Conservation (phyloP, 2,329 filamentous ascomycete genomes). For the Aotearoamyces nothofagi region DNA sequence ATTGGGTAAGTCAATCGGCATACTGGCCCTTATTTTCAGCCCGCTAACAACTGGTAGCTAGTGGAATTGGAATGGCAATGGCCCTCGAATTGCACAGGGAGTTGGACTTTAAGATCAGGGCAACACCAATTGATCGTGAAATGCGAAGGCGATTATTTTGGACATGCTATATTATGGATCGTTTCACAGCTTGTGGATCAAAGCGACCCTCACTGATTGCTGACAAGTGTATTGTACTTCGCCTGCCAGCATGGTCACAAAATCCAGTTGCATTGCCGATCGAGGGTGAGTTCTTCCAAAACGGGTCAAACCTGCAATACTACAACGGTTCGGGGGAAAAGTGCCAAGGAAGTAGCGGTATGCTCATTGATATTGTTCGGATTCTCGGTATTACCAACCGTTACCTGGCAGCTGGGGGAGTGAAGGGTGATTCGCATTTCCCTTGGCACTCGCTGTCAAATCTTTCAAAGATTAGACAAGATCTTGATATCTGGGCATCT, state of each 20-base stretch:
- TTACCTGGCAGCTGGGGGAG: constrained; percentile 71
- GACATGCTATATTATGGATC: constrained; percentile 76
- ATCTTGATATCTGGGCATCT: constrained; percentile 73
- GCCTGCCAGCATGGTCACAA: constrained; percentile 60
- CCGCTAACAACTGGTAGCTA: constrained; percentile 36
- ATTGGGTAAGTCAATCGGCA: constrained; percentile 39
- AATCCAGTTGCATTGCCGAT: constrained; percentile 43
- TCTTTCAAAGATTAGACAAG: constrained; percentile 71
- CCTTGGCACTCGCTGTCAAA: constrained; percentile 82
- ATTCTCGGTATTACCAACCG: constrained; percentile 72
- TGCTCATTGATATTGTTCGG: constrained; percentile 73
- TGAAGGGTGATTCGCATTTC: constrained; percentile 81
- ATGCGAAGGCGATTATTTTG: constrained; percentile 71
- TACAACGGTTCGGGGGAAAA: constrained; percentile 53
- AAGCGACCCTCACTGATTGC: constrained; percentile 67
- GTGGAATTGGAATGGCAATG: constrained; percentile 68
- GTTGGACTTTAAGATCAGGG: constrained; percentile 43
- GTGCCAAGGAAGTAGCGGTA: constrained; percentile 59
- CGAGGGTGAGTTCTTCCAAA: constrained; percentile 71
- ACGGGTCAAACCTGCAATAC: constrained; percentile 62
- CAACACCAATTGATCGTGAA: constrained; percentile 57
- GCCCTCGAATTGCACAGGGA: constrained; percentile 72
- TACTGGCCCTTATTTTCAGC: constrained; percentile 2
- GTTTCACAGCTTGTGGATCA: constrained; percentile 70
- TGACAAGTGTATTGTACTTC: constrained; percentile 61